Evolutionary conservation across 345 rosid genomes (phyloP), one percentile per base, ranked within the genome.

Genomic region (Linum trigynum): DNA sequence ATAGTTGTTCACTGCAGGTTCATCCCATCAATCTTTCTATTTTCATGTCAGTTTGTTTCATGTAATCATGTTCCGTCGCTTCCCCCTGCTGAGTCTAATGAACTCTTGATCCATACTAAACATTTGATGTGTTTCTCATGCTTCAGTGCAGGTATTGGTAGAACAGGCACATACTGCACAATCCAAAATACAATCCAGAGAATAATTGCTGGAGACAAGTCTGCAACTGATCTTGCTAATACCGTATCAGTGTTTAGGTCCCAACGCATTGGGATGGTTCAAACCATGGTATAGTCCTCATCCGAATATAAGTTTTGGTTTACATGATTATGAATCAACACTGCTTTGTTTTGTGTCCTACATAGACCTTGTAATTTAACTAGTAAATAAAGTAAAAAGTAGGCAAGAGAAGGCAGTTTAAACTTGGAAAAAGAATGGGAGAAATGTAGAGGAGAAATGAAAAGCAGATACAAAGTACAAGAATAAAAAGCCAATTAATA

Each of bases 1-100:
- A 79, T 90, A 70, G 85, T 82, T 56, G 97, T 94, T 67, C 99
- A 94, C 74, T 94, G 97, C 99, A 94, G 99, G 99, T 94, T 81
- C 69, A 39, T 53, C 61, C 62, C 66, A 40, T 57, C 51, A 38
- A 55, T 43, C 71, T 1, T 71, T 35, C 6, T 37, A 32, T 39
- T 36, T 1, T 1, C 32, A 23, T 23, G 32, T 23, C 32, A 23
- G 0, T 23, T 23, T 23, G 32, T 23, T 23, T 23, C 32, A 23
- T 23, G 32, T 23, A 35, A 59, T 48, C 63, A 42, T 59, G 62
- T 66, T 72, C 17, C 57, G 39, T 59, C 1, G 69, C 16, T 5
- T 41, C 2, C 53, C 15, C 15, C 6, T 5, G 50, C 9, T 0
- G 9, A 12, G 12, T 48, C 15, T 3, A 23, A 60, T 51, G 51